These are phyloP conservation scores for Pelargonium myrrhifolium DNA, from an alignment of 441 rosid species.

Conservation along the genomic window DNA sequence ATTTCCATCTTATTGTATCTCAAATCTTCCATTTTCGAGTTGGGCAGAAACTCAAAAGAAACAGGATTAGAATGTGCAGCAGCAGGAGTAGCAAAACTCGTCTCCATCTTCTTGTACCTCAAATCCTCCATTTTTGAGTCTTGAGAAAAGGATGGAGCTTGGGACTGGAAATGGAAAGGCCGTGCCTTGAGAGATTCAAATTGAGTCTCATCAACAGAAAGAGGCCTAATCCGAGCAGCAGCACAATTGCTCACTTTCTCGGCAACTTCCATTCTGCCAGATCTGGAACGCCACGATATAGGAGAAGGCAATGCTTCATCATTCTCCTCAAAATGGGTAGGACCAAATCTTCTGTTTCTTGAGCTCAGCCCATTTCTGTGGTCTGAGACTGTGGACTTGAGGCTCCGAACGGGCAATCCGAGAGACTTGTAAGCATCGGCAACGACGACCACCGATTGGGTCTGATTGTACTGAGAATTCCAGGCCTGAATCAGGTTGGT, in stretches of 20 bases:
- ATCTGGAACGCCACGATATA: neutral
- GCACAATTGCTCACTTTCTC: neutral
- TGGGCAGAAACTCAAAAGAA: neutral
- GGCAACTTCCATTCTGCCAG: neutral
- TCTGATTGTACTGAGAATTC: neutral
- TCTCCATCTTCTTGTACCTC: neutral
- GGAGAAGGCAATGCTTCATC: neutral
- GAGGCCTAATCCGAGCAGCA: neutral
- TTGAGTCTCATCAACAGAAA: neutral
- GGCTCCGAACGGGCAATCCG: conserved; percentile 1
- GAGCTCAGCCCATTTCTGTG: neutral
- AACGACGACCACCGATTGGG: neutral
- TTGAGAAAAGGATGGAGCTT: neutral
- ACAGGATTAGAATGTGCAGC: neutral
- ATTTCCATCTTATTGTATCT: neutral
- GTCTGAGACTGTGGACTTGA: neutral
- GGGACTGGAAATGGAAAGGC: neutral
- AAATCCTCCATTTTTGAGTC: neutral
- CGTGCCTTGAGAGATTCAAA: neutral
- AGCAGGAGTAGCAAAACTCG: neutral
- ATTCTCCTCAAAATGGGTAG: neutral
- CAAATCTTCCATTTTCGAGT: neutral
- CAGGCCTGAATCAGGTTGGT: neutral
- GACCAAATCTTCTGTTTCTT: neutral
- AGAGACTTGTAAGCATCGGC: neutral